Evolutionary conservation across 2,329 filamentous ascomycete genomes (phyloP).

Genomic region (Aureobasidium namibiae): DNA sequence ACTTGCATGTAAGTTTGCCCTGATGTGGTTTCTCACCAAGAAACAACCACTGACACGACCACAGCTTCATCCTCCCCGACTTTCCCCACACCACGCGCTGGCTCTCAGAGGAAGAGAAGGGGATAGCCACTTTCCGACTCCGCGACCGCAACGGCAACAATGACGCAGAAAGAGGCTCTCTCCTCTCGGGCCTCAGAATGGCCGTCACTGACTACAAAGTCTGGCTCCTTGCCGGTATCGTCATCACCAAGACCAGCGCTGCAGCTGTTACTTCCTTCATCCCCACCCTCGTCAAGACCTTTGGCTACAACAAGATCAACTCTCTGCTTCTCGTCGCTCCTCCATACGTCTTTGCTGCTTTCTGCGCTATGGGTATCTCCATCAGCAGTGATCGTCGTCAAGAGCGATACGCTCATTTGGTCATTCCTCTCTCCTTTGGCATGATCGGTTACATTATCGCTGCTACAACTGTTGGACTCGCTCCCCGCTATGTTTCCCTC

Average conservation of each 20-base stretch:
- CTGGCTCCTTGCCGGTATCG: conserved; percentile 15
- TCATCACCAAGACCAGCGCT: conserved; percentile 16
- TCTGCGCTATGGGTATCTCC: conserved; percentile 11
- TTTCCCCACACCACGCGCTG: conserved; percentile 43
- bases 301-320: conserved; percentile 29
- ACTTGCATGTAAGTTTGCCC: background rate
- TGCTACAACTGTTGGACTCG: conserved; percentile 15
- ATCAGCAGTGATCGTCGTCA: conserved; percentile 12
- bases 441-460: conserved; percentile 15
- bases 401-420: conserved; percentile 32
- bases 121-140: conserved; percentile 7
- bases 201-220: conserved; percentile 17
- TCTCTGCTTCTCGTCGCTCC: conserved; percentile 28
- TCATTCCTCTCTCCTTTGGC: conserved; percentile 21
- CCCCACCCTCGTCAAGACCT: conserved; percentile 29
- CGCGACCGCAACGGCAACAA: background rate
- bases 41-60: background rate
- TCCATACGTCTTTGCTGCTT: conserved; percentile 26
- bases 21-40: too few species aligned
- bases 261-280: conserved; percentile 23
- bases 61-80: conserved; percentile 40
- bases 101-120: conserved; percentile 18
- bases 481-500: conserved; percentile 1
- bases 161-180: background rate
- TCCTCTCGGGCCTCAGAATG: conserved; percentile 9